Base-by-base conservation (phyloP, 176 grass and related monocot species). In the Neostapfia colusana region DNA sequence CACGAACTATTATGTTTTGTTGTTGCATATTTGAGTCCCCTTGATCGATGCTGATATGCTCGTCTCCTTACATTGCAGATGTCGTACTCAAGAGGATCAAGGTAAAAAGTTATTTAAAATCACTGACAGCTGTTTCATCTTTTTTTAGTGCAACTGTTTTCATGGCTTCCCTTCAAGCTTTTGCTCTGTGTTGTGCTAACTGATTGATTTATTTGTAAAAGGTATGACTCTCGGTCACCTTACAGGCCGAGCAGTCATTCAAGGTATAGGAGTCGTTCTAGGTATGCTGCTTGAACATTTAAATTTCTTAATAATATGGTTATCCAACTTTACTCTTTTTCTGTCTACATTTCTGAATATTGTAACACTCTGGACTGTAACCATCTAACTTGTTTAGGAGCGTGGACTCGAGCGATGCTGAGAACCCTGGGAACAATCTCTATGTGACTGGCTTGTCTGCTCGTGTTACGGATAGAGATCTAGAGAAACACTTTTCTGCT, bases 381-480 rank as follows among this genome's bases (percentile, higher is more conserved):
- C n/a, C 1, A 0, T 62, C 4, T 76, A 28, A 75, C 20, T 45
- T 70, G 28, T 41, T 44, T 85, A 89, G 86, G 76, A 95, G 89
- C 1, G 39, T 68, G 69, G 92, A 92, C 46, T 92, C 84, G 16
- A 89, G 67, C 28, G 88, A 88, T 51, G 59, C 25, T 69, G 82
- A 88, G 73, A 90, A 85, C 79, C 83, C 82, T 80, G 82, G 85
- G 26, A 93, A 97, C 70, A 93, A 88, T 79, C 65, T 92, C 70
- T 82, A 87, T 50, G 93, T 93, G 35, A 90, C 91, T 79, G 90
- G 90, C 69, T 81, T 93, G 62, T 90, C 87, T 20, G 56, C 81
- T 45, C 74, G 84, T 24, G 23, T 74, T 35, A 87, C 80, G 1
- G 85, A 87, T 61, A 61, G 49, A 55, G 74, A 85, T 37, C 77